Evolutionary conservation across 345 rosid genomes (phyloP).

Genomic region (Eucalyptus marginata): DNA sequence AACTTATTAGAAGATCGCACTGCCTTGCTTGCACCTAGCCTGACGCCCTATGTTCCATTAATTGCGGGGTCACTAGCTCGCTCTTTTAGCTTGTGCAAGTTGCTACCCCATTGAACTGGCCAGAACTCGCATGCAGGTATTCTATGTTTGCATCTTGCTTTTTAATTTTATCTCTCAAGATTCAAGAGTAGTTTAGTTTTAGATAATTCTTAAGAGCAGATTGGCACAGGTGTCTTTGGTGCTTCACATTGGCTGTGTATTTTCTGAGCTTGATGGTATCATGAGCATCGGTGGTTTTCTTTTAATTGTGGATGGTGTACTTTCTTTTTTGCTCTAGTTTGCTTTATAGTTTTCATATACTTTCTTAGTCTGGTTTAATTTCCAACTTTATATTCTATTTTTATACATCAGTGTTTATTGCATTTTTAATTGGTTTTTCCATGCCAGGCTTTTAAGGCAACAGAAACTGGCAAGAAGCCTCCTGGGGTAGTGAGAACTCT

Average conservation of each 20-base stretch:
- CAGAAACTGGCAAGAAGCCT: constrained; percentile 51
- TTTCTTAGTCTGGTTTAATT: not conserved
- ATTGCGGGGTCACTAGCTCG: constrained; percentile 84
- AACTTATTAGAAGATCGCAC: constrained; percentile 60
- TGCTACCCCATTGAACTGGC: constrained; percentile 98
- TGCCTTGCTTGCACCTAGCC: constrained; percentile 28
- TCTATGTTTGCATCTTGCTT: not conserved
- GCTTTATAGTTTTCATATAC: not conserved
- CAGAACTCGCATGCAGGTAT: constrained; percentile 96
- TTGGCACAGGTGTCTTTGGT: not conserved
- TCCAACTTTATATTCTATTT: not conserved
- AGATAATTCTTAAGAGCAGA: not conserved
- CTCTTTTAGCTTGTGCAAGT: constrained; percentile 79
- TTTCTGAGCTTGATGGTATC: not conserved
- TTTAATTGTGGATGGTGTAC: not conserved
- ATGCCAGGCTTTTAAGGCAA: constrained; percentile 65
- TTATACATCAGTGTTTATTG: not conserved
- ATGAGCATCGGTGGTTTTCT: not conserved
- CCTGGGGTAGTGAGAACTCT: constrained; percentile 81
- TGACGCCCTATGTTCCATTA: constrained; percentile 50
- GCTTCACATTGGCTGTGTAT: not conserved
- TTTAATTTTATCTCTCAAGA: not conserved
- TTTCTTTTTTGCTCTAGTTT: not conserved
- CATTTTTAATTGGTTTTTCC: not conserved
- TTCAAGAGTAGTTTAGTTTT: not conserved